phyloP scores from a whole-genome alignment of 2,329 filamentous ascomycete species.

The Periconia digitata region DNA sequence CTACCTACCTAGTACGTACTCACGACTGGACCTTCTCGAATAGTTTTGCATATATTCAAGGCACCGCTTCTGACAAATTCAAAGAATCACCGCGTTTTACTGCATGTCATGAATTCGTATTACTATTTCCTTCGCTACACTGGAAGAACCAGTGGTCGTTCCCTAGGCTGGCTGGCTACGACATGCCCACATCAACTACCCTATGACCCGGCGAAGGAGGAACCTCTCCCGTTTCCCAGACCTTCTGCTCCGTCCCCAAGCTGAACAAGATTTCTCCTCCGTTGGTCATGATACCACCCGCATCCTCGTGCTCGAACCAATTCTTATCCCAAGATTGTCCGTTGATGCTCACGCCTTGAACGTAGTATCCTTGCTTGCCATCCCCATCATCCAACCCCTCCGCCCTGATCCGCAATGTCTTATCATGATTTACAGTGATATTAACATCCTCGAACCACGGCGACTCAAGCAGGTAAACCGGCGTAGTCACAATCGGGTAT shows the following conservation, averaged over 20 bases:
- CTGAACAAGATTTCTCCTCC: conserved; percentile 39
- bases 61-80: too few species aligned
- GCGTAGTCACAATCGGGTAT: conserved; percentile 52
- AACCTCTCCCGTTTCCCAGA: conserved; percentile 36
- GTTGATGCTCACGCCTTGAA: conserved; percentile 58
- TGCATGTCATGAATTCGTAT: too few species aligned
- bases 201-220: conserved; percentile 38
- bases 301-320: conserved; percentile 58
- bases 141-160: too few species aligned
- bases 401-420: conserved; percentile 51
- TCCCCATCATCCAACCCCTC: conserved; percentile 43
- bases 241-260: conserved; percentile 27
- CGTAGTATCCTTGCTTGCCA: conserved; percentile 50
- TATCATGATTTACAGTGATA: conserved; percentile 37
- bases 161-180: too few species aligned
- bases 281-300: conserved; percentile 32
- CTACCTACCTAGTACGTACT: too few species aligned
- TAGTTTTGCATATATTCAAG: too few species aligned
- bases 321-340: conserved; percentile 55
- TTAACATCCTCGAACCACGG: conserved; percentile 49
- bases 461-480: conserved; percentile 50
- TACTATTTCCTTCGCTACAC: too few species aligned
- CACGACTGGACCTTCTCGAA: too few species aligned
- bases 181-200: conserved; percentile 21
- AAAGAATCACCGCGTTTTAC: too few species aligned